phyloP scores from a whole-genome alignment of 106 monocot species.

The Phalaenopsis equestris region DNA sequence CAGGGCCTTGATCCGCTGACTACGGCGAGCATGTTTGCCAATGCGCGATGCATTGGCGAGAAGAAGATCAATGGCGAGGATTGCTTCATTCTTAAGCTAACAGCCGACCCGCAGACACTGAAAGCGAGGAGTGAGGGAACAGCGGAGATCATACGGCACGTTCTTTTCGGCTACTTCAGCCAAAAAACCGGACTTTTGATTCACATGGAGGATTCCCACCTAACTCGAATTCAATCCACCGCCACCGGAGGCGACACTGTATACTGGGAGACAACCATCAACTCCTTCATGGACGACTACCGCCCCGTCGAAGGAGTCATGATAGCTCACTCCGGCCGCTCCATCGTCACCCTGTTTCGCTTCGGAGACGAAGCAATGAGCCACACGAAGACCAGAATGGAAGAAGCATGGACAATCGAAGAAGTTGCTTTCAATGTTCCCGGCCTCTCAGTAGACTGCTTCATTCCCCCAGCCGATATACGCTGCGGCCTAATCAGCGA shows the following conservation, averaged over 20 bases:
- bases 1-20: constrained; percentile 92
- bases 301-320: constrained; percentile 77
- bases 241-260: constrained; percentile 71
- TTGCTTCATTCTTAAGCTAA: constrained; percentile 97
- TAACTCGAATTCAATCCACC: constrained; percentile 85
- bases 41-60: constrained; percentile 87
- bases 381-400: constrained; percentile 93
- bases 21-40: constrained; percentile 81
- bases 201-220: constrained; percentile 89
- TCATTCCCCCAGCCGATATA: constrained; percentile 94
- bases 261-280: constrained; percentile 98
- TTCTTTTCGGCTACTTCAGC: constrained; percentile 91
- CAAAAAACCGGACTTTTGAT: constrained; percentile 80
- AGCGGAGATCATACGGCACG: constrained; percentile 92
- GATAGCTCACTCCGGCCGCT: constrained; percentile 88
- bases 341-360: constrained; percentile 78
- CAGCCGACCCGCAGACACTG: constrained; percentile 67
- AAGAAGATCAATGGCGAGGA: constrained; percentile 93
- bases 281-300: constrained; percentile 79
- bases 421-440: constrained; percentile 96
- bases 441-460: constrained; percentile 84
- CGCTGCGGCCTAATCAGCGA: constrained; percentile 49
- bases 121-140: constrained; percentile 81
- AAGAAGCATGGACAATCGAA: constrained; percentile 93
- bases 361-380: constrained; percentile 94